phyloP scores from a whole-genome alignment of 345 rosid genomes.

The Lepidium africanum region DNA sequence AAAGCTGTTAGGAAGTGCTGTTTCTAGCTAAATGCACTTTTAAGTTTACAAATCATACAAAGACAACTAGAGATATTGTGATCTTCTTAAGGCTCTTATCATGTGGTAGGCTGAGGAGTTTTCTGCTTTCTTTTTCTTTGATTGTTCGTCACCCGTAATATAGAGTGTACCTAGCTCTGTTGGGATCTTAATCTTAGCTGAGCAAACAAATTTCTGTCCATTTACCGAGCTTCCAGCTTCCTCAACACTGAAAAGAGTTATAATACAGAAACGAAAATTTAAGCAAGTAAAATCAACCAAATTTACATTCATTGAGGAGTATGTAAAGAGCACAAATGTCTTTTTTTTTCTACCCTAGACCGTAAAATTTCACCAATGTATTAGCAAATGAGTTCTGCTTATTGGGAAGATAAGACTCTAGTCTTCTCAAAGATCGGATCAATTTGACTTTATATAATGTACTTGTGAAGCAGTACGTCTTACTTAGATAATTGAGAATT shows the following conservation, averaged over 20 bases:
- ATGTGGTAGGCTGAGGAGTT: conserved; percentile 61
- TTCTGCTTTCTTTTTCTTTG: conserved; percentile 53
- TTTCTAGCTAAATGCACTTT: background rate
- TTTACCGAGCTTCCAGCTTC: conserved; percentile 48
- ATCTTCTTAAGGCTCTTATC: conserved; percentile 38
- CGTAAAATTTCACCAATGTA: background rate
- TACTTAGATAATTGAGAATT: background rate
- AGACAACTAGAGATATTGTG: conserved; percentile 24
- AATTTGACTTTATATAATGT: background rate
- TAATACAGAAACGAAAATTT: background rate
- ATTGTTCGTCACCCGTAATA: conserved; percentile 43
- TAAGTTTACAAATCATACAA: conserved; percentile 1
- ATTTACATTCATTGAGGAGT: background rate
- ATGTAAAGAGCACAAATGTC: background rate
- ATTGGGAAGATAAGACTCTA: background rate
- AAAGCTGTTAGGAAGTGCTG: background rate
- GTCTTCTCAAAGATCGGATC: background rate
- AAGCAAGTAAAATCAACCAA: background rate
- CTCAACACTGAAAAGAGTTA: conserved; percentile 39
- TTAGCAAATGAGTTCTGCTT: background rate
- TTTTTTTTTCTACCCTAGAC: background rate
- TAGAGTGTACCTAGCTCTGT: conserved; percentile 25
- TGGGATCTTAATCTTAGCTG: conserved; percentile 45
- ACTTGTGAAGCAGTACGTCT: background rate
- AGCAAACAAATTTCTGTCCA: conserved; percentile 38